These are phyloP conservation scores for Geotrichum carabidarum DNA, from an alignment of 1,139 yeast species.

Conservation along the genomic window DNA sequence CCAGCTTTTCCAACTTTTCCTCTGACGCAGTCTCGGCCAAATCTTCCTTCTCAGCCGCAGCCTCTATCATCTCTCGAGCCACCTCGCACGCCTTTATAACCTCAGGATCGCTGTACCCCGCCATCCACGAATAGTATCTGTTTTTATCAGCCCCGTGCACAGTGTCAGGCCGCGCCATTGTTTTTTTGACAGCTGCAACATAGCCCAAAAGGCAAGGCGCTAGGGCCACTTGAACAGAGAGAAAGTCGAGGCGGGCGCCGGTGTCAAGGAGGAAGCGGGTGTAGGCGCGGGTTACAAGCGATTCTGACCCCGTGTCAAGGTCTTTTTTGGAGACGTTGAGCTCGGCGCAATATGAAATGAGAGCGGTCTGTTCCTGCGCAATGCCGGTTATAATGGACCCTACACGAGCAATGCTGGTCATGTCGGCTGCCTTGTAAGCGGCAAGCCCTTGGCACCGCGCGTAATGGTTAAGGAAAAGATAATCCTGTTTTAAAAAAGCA, in stretches of 20 bases:
- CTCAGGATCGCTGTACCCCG: conserved; percentile 56
- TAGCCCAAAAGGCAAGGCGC: conserved; percentile 79
- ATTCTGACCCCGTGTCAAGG: conserved; percentile 47
- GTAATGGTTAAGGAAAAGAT: conserved; percentile 61
- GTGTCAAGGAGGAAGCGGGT: conserved; percentile 54
- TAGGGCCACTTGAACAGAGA: conserved; percentile 61
- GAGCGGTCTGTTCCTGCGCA: conserved; percentile 53
- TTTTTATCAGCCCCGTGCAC: conserved; percentile 20
- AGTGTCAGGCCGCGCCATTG: conserved; percentile 14
- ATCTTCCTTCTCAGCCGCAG: conserved; percentile 38
- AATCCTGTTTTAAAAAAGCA: conserved; percentile 65
- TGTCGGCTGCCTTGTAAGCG: conserved; percentile 56
- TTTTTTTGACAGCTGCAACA: conserved; percentile 46
- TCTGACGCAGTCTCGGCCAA: conserved; percentile 38
- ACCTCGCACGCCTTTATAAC: conserved; percentile 47
- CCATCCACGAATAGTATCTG: conserved; percentile 54
- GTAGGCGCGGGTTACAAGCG: conserved; percentile 57
- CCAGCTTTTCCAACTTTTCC: conserved; percentile 47
- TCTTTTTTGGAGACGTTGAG: conserved; percentile 48
- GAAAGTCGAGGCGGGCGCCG: conserved; percentile 53
- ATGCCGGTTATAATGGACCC: conserved; percentile 51
- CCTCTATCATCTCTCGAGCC: conserved; percentile 50
- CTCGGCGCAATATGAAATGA: conserved; percentile 47
- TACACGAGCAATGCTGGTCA: conserved; percentile 42
- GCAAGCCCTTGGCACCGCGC: conserved; percentile 65